A percentile compares a stretch with the other conserved stretches of the same genome.
Evolutionary conservation across 2,329 filamentous ascomycete genomes (phyloP).

Genomic region (Neocucurbitaria cava): DNA sequence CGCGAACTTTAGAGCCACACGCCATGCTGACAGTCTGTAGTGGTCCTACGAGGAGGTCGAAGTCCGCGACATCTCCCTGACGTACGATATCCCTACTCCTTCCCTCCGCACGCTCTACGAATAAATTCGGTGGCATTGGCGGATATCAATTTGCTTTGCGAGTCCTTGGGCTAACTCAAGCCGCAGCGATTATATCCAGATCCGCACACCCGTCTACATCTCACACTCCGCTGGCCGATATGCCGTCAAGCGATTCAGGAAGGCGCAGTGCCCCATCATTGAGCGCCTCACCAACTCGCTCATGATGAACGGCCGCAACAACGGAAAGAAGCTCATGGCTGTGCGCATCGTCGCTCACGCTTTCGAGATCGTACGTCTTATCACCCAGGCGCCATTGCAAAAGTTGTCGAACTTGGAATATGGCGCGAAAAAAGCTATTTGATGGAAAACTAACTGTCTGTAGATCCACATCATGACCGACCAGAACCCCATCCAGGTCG

Average conservation of each 20-base stretch:
- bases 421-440: not conserved
- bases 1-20: slow-evolving; percentile 6
- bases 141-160: slow-evolving; percentile 19
- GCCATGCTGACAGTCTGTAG: slow-evolving; percentile 37
- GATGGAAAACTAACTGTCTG: slow-evolving; percentile 17
- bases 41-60: slow-evolving; percentile 99
- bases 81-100: slow-evolving; percentile 68
- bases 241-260: slow-evolving; percentile 99
- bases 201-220: slow-evolving; percentile 98
- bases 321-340: slow-evolving; percentile 99
- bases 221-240: slow-evolving; percentile 98
- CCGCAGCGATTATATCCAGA: slow-evolving; percentile 97
- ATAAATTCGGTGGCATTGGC: slow-evolving; percentile 21
- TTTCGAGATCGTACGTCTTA: slow-evolving; percentile 93
- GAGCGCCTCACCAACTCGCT: slow-evolving; percentile 99
- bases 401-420: not conserved
- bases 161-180: slow-evolving; percentile 43
- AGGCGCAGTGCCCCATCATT: slow-evolving; percentile 99
- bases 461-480: slow-evolving; percentile 99
- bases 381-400: not conserved
- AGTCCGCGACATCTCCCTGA: slow-evolving; percentile 99
- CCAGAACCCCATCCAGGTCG: slow-evolving; percentile 99
- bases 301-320: slow-evolving; percentile 99
- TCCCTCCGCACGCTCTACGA: slow-evolving; percentile 13
- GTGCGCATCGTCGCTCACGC: slow-evolving; percentile 98